Base-by-base conservation (phyloP, 1,139 yeast genomes). In the Candida sojae region DNA sequence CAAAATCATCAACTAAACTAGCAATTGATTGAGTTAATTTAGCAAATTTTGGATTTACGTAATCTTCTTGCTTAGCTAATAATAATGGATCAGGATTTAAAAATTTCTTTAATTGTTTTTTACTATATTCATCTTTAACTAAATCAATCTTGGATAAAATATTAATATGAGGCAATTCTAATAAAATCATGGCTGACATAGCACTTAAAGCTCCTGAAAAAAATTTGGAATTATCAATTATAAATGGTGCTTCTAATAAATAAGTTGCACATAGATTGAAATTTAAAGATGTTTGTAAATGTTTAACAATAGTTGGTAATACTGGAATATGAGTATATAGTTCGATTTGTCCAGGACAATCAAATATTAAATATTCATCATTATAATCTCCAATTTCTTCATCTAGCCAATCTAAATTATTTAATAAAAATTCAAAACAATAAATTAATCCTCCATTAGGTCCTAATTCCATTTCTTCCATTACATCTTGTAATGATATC, bases 291-390 rank as follows among this genome's bases (percentile, higher is more conserved):
- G 82, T 82, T 59, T 86, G 87, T 56, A 93, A 75, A 68, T 93
- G 98, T 56, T 83, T 84, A 8, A 90, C 95, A 12, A 93, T 83
- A 5, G 90, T 80, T 2, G 99, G 99, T 43, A 93, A 74, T 6
- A 91, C 93, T 0, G 99, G 98, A 32, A 92, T 83, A 66, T 93
- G 99, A 3, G 97, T 91, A 65, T 93, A 93, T 37, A 93, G 77
- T 65, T 93, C 99, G 53, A 95, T 92, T 66, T 93, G 99, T 1
- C 99, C 99, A 0, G 99, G 99, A 67, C 98, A 92, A 65, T 95
- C 99, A 66, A 93, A 90, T 34, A 93, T 90, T 55, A 93, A 73
- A 60, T 90, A 93, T 61, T 93, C 98, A 61, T 95, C 98, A 57
- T 88, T 92, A 63, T 75, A 91, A 53, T 91, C 97, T 9, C 97